Evolutionary conservation across 176 grass and related monocot genomes (phyloP).

Genomic region (Juncus effusus): DNA sequence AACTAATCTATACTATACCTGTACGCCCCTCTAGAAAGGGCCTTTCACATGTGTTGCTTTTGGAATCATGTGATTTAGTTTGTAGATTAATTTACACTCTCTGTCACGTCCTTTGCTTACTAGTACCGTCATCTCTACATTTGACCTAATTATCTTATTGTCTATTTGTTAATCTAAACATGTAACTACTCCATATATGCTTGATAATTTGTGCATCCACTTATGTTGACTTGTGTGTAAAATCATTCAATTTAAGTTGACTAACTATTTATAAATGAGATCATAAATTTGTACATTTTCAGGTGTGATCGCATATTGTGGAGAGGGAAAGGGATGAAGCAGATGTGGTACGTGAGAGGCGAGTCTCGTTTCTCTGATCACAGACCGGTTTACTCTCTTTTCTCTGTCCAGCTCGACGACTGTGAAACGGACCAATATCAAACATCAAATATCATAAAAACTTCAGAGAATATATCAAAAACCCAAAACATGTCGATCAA

Average conservation of each 20-base stretch:
- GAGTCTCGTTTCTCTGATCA: conserved; percentile 91
- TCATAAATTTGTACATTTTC: neutral
- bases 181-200: neutral
- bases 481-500: neutral
- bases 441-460: neutral
- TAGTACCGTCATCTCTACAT: conserved; percentile 10
- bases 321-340: conserved; percentile 68
- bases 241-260: neutral
- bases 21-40: neutral
- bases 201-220: no score
- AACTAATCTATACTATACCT: no score
- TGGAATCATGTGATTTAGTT: conserved; percentile 7
- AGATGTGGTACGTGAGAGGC: conserved; percentile 62
- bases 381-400: conserved; percentile 75
- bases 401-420: conserved; percentile 33
- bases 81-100: conserved; percentile 6
- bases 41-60: conserved; percentile 16
- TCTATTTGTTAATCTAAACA: conserved; percentile 5
- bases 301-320: conserved; percentile 97
- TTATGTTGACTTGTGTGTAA: no score
- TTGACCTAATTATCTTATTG: conserved; percentile 15
- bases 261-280: neutral
- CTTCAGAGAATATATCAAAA: neutral
- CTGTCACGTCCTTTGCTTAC: conserved; percentile 18
- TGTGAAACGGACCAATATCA: neutral